Percentiles rank a stretch among this genome's conserved stretches.
These are phyloP conservation scores for Knufia petricola DNA, from an alignment of 2,329 filamentous ascomycete genomes.

Conservation along the genomic window DNA sequence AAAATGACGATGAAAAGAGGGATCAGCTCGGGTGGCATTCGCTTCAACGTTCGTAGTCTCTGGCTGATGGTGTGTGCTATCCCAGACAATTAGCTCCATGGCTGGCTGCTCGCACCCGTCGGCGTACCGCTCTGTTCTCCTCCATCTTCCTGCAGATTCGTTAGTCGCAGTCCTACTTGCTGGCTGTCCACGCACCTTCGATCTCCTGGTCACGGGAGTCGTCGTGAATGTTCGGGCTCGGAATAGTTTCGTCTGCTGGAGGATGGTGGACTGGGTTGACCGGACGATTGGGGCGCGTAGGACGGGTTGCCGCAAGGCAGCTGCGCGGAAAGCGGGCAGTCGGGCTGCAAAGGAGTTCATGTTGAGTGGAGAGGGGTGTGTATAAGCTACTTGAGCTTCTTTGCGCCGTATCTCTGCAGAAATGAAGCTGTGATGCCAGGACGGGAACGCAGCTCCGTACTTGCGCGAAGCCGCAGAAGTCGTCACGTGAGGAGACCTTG, in stretches of 20 bases:
- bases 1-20: constrained; percentile 84
- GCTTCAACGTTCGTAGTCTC: constrained; percentile 79
- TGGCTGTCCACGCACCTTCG: constrained; percentile 17
- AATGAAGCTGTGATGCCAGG: constrained; percentile 16
- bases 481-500: constrained; percentile 9
- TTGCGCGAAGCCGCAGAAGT: no score
- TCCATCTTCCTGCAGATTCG: constrained; percentile 49
- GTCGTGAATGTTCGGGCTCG: constrained; percentile 21
- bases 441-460: constrained; percentile 1
- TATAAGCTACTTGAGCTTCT: constrained; percentile 20
- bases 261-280: constrained; percentile 7
- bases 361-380: constrained; percentile 7
- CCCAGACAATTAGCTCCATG: constrained; percentile 20
- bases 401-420: constrained; percentile 16
- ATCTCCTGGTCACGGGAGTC: constrained; percentile 16
- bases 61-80: constrained; percentile 94
- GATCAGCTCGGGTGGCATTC: constrained; percentile 85
- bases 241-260: constrained; percentile 19
- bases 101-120: background rate
- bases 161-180: background rate
- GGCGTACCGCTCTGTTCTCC: constrained; percentile 52
- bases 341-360: constrained; percentile 9
- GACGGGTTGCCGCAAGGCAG: constrained; percentile 16
- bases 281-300: constrained; percentile 6
- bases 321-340: constrained; percentile 17